A percentile compares a stretch with the other conserved stretches of the same genome.
Evolutionary conservation across 768 basidiomycete genomes (phyloP).

Genomic region (Psilocybe tampanensis): DNA sequence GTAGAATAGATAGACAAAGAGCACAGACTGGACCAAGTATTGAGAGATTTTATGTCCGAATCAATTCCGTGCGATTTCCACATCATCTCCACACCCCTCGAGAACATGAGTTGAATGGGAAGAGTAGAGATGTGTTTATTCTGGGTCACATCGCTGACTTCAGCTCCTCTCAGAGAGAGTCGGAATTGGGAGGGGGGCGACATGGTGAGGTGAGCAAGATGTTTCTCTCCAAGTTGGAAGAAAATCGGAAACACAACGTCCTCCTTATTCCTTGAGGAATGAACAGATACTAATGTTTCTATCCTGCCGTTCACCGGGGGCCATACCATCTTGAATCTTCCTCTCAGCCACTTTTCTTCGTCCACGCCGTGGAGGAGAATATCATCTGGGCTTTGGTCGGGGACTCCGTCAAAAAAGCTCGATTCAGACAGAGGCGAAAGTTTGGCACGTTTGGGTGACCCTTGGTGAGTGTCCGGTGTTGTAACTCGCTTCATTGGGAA

Average conservation of each 20-base stretch:
- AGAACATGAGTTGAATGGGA: constrained; percentile 34
- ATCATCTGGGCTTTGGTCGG: constrained; percentile 17
- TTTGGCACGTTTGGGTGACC: background rate
- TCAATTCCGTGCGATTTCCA: constrained; percentile 17
- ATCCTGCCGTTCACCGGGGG: background rate
- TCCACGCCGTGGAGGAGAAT: constrained; percentile 19
- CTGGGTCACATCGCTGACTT: constrained; percentile 28
- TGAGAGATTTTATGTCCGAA: constrained; percentile 20
- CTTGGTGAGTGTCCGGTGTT: background rate
- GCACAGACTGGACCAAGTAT: constrained; percentile 31
- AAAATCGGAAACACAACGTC: constrained; percentile 12
- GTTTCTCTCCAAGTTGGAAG: constrained; percentile 25
- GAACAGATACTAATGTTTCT: constrained; percentile 13
- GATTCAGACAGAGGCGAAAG: background rate
- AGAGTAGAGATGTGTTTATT: constrained; percentile 36
- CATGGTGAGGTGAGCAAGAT: constrained; percentile 40
- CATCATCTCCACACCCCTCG: constrained; percentile 33
- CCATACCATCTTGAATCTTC: constrained; percentile 21
- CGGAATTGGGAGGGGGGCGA: constrained; percentile 42
- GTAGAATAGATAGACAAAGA: background rate
- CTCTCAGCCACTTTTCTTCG: constrained; percentile 19
- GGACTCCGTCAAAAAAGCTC: constrained; percentile 1
- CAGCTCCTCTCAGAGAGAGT: constrained; percentile 50
- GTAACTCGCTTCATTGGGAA: background rate
- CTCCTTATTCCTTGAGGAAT: background rate